Base-by-base conservation (phyloP, 495 filamentous ascomycete genomes). In the Penicillium pulvis region DNA sequence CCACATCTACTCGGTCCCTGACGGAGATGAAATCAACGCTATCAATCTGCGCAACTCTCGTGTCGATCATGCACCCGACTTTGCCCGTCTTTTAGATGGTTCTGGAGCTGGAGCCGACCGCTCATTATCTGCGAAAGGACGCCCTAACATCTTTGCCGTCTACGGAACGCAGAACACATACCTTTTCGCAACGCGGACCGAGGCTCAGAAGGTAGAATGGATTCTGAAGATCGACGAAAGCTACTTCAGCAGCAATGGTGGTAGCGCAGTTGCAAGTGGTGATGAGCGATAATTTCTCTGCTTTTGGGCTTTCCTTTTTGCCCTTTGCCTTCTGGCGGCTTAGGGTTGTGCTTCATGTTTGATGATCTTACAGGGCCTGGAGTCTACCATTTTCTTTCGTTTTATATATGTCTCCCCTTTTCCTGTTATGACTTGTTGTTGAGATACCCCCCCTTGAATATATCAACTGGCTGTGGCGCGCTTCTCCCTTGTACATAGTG, bases 151-250 rank as follows among this genome's bases (percentile, higher is more conserved):
- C 39, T 98, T 93, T 79, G 94, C 95, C 12, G 84, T 99, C 47
- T 98, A 97, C 68, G 93, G 90, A 39, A 87, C 87, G 58, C 85
- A 93, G 65, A 97, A 96, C 65, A 95, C 93, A 39, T 99, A 90
- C 83, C 78, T 99, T 51, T 98, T 99, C 74, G 90, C 91, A 24
- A 90, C 91, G 44, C 79, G 91, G 48, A 91, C 83, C 56, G 93
- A 97, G 75, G 77, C 85, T 14, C 91, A 97, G 66, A 96, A 95
- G 77, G 85, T 91, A 24, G 93, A 97, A 67, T 98, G 94, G 94
- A 94, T 98, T 63, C 76, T 90, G 63, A 87, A 85, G 66, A 88
- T 97, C 45, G 84, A 87, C 67, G 76, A 83, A 66, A 80, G 80
- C 58, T 85, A 81, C 57, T 84, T 85, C 55, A 79, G 71, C 56